These are phyloP conservation scores for Picocystis sp. DNA, from an alignment of 163 green algal genomes.

Conservation along the genomic window DNA sequence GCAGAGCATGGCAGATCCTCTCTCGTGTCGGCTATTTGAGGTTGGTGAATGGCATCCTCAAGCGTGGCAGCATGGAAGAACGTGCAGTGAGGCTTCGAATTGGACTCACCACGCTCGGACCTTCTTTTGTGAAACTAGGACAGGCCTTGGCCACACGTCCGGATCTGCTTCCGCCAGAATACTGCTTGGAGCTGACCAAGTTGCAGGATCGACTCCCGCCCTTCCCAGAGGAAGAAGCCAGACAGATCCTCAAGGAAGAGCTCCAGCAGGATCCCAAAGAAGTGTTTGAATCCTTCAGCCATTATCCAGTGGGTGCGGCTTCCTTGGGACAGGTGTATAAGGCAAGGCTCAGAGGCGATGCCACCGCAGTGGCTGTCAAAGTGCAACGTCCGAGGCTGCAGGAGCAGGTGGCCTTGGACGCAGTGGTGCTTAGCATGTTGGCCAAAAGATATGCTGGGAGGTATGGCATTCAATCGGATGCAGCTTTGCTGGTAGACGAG, in stretches of 20 bases:
- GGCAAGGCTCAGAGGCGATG: conserved; percentile 31
- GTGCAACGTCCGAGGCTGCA: conserved; percentile 56
- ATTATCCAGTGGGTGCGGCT: conserved; percentile 14
- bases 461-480: too few relatives aligned
- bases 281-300: too few relatives aligned
- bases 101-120: conserved; percentile 12
- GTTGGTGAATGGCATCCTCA: too few relatives aligned
- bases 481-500: too few relatives aligned
- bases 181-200: conserved; percentile 18
- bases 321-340: conserved; percentile 46
- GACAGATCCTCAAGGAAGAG: too few relatives aligned
- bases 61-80: too few relatives aligned
- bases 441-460: conserved; percentile 28
- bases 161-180: conserved; percentile 20
- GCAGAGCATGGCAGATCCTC: too few relatives aligned
- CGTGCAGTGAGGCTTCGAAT: too few relatives aligned
- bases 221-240: conserved; percentile 7
- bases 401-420: conserved; percentile 40
- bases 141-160: conserved; percentile 29
- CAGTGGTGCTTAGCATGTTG: conserved; percentile 19
- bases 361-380: conserved; percentile 68
- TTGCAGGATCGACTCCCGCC: conserved; percentile 15
- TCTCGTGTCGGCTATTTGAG: too few relatives aligned
- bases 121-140: conserved; percentile 30
- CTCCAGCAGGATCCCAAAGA: too few relatives aligned